phyloP scores from a whole-genome alignment of 225 moss, liverwort and hornwort genomes.

The Bryum argenteum region DNA sequence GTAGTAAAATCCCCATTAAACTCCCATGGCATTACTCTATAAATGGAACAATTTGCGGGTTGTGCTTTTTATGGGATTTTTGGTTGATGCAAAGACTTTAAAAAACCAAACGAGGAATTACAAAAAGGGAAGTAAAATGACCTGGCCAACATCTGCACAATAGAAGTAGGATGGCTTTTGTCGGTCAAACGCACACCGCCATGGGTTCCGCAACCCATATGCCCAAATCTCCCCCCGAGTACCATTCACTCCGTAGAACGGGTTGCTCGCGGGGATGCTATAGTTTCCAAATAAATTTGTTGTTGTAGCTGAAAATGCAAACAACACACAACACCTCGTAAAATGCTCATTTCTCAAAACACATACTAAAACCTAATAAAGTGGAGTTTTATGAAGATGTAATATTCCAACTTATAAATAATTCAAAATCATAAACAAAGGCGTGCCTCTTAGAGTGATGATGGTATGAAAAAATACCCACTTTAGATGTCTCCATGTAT shows the following conservation, averaged over 20 bases:
- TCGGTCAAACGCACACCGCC: conserved; percentile 88
- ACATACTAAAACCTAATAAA: background rate
- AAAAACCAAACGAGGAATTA: background rate
- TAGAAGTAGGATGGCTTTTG: conserved; percentile 70
- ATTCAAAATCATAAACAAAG: no score
- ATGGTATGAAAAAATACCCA: no score
- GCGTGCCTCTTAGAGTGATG: no score
- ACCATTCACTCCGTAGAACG: conserved; percentile 59
- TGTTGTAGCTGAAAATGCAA: conserved; percentile 35
- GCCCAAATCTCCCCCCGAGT: conserved; percentile 83
- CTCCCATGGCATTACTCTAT: no score
- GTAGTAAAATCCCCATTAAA: no score
- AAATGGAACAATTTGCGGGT: no score
- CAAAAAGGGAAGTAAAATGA: background rate
- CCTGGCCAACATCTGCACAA: conserved; percentile 96
- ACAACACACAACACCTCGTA: background rate
- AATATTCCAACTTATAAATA: no score
- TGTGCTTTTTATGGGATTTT: no score
- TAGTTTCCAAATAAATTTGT: conserved; percentile 71
- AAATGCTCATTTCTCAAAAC: no score
- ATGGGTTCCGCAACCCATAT: conserved; percentile 88
- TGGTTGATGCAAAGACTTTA: no score
- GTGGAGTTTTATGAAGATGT: background rate
- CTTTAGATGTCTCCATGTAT: no score
- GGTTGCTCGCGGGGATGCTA: conserved; percentile 68